These are phyloP conservation scores for Agapanthus africanus DNA, from an alignment of 106 monocot genomes.

Conservation along the genomic window DNA sequence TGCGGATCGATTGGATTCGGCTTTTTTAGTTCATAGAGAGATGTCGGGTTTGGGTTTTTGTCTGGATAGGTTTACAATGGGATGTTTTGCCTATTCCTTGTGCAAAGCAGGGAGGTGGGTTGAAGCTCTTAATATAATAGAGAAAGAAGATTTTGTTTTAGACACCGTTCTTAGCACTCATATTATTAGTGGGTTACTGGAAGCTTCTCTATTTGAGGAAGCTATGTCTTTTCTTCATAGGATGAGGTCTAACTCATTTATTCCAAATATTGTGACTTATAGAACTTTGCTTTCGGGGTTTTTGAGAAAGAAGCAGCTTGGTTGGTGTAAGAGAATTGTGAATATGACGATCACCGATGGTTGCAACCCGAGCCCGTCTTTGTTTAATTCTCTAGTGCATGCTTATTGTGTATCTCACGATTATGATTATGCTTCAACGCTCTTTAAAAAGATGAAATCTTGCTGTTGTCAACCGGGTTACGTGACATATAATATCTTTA, in stretches of 20 bases:
- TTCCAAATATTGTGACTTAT: conserved; percentile 81
- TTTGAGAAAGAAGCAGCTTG: conserved; percentile 77
- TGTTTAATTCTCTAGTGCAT: conserved; percentile 89
- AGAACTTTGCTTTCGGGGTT: conserved; percentile 77
- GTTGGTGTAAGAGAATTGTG: conserved; percentile 92
- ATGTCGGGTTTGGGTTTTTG: conserved; percentile 60
- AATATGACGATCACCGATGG: conserved; percentile 91
- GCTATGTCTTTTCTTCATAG: conserved; percentile 85
- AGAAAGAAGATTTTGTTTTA: conserved; percentile 69
- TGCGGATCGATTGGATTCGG: conserved; percentile 61
- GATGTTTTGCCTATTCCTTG: conserved; percentile 54
- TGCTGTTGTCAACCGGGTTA: conserved; percentile 70
- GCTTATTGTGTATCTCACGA: conserved; percentile 68
- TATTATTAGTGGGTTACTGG: conserved; percentile 87
- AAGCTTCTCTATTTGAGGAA: conserved; percentile 88
- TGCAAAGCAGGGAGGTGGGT: conserved; percentile 78
- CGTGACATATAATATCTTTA: conserved; percentile 83
- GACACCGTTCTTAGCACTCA: conserved; percentile 76
- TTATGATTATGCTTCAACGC: conserved; percentile 74
- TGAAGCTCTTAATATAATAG: conserved; percentile 76
- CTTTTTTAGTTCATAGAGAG: conserved; percentile 72
- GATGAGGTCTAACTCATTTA: conserved; percentile 62
- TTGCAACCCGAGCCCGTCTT: conserved; percentile 50
- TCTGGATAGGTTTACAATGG: conserved; percentile 67
- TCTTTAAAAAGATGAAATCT: conserved; percentile 68